These are phyloP conservation scores for Colletotrichum navitas DNA, from an alignment of 2,329 filamentous ascomycete genomes.

Conservation along the genomic window DNA sequence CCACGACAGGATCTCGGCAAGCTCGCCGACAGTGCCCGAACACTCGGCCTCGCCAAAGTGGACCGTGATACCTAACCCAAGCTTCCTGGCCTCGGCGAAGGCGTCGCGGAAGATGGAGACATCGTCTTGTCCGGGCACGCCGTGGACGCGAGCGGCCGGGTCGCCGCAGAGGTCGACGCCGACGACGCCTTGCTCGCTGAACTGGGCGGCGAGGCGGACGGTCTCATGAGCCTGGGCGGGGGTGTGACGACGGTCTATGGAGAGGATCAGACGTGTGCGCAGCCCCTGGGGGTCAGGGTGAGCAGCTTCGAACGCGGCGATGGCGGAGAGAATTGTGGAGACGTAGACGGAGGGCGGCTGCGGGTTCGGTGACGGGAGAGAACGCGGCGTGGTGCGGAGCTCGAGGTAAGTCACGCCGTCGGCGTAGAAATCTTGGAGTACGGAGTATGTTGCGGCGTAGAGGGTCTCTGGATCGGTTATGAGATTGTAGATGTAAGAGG, in stretches of 20 bases:
- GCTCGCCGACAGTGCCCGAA: conserved; percentile 70
- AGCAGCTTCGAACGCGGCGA: conserved; percentile 63
- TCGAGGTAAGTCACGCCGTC: conserved; percentile 85
- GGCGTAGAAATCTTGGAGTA: conserved; percentile 73
- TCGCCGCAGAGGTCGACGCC: conserved; percentile 86
- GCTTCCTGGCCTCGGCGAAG: conserved; percentile 67
- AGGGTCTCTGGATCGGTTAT: conserved; percentile 73
- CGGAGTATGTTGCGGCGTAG: conserved; percentile 71
- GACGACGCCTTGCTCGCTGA: conserved; percentile 70
- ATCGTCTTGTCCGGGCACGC: conserved; percentile 67
- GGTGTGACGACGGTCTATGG: conserved; percentile 77
- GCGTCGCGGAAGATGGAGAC: conserved; percentile 70
- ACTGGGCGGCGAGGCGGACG: conserved; percentile 71
- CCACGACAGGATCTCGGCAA: conserved; percentile 74
- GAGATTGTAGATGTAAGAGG: conserved; percentile 83
- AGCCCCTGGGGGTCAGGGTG: conserved; percentile 55
- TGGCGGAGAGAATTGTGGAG: conserved; percentile 72
- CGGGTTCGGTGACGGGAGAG: conserved; percentile 16
- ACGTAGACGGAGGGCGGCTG: conserved; percentile 71
- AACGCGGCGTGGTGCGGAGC: conserved; percentile 81
- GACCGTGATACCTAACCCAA: conserved; percentile 74
- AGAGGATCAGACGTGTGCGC: conserved; percentile 77
- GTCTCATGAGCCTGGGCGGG: conserved; percentile 71
- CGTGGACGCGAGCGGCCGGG: conserved; percentile 64
- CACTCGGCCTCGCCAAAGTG: conserved; percentile 81